Evolutionary conservation across 768 basidiomycete species (phyloP), one percentile per base, ranked within the genome.

Genomic region (Trametes cubensis): DNA sequence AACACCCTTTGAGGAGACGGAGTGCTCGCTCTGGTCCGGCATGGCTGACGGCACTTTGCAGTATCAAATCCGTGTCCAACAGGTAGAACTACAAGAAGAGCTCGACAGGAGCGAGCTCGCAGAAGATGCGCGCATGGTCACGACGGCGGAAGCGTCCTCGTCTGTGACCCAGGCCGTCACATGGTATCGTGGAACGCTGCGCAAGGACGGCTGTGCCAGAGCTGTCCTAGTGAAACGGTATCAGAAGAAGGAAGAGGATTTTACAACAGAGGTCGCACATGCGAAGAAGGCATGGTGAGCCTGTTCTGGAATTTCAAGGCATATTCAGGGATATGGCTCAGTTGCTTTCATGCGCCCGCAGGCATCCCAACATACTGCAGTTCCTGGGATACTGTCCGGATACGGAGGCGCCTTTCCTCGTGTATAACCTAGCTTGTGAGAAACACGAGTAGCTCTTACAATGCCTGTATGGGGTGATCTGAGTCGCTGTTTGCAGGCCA

Each of bases 211-310:
- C 15, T 23, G 7, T 10, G 7, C 20, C 4, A 14, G 25, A 14
- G 45, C 47, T 1, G 26, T 59, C 11, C 15, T 59, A n/a, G 58
- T 59, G 28, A 59, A 59, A 39, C 40, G 49, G 10, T 59, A 44
- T 17, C 18, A 17, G 20, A 44, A 21, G 49, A 41, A 44, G 11
- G 49, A 51, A 21, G 6, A 14, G 3, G n/a, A 28, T 0, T 59
- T 59, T 38, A 1, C 15, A 26, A 41, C 26, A 3, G 58, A 59
- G 14, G 49, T 59, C 26, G 49, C 51, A 13, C 49, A 28, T 13
- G 13, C 41, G 25, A 59, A 59, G 49, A 34, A 45, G 58, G 14
- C 51, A n/a, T 59, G 58, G 58, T 59, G 45, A 10, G 58, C 34
- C 23, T n/a, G 1, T 2, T 13, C 20, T 7, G 2, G 34, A 34